Evolutionary conservation across 2,329 filamentous ascomycete genomes (phyloP).

Genomic region (Fusarium pininemorale): DNA sequence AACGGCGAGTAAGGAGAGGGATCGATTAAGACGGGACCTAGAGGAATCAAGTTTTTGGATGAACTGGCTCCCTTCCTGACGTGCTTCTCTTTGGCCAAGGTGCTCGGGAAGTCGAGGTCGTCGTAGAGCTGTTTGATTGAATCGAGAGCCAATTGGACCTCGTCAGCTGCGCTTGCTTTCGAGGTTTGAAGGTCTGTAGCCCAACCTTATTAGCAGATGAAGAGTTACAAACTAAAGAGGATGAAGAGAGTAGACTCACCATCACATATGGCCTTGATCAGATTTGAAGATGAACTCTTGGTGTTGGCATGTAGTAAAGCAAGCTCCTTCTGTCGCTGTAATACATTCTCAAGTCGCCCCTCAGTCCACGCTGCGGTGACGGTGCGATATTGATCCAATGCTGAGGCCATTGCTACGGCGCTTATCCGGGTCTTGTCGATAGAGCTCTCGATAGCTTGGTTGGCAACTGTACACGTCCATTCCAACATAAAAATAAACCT

Average conservation of each 20-base stretch:
- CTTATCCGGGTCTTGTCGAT: background rate
- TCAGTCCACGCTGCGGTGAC: background rate
- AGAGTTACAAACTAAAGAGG: no score
- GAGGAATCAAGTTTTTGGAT: background rate
- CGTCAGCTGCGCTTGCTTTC: background rate
- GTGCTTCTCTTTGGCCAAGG: background rate
- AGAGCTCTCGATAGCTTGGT: no score
- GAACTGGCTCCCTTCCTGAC: background rate
- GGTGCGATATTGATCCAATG: background rate
- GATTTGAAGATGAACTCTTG: background rate
- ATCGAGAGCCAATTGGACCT: background rate
- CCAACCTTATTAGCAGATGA: no score
- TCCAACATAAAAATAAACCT: background rate
- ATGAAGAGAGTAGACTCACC: background rate
- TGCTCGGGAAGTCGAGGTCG: background rate
- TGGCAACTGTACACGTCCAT: accelerated
- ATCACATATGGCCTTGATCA: background rate
- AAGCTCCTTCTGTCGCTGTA: constrained; percentile 8
- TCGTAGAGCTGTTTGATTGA: constrained; percentile 3
- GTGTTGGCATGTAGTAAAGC: background rate
- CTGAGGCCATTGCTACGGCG: constrained; percentile 63
- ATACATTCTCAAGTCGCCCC: background rate
- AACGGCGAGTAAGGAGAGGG: background rate
- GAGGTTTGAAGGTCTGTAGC: background rate
- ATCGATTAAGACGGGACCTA: background rate